Conservation (phyloP, 2,329 filamentous ascomycete species). For the Aspergillus flavus region DNA sequence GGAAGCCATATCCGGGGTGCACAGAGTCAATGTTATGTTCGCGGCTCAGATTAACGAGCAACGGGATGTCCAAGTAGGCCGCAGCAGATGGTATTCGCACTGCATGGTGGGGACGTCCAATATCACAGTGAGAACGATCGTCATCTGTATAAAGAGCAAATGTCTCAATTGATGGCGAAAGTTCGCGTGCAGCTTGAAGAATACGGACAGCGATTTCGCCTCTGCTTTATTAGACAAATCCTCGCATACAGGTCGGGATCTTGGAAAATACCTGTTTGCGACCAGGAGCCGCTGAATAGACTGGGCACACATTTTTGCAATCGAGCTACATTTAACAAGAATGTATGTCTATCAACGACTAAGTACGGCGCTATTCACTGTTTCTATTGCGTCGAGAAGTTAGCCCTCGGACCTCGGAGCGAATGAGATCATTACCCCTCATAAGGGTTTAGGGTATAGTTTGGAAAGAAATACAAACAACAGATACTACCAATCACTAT, state of each 20-base stretch:
- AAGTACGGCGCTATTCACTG: background rate
- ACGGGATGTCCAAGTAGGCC: slow-evolving; percentile 56
- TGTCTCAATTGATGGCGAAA: slow-evolving; percentile 53
- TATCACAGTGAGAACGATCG: slow-evolving; percentile 58
- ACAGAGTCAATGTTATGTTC: slow-evolving; percentile 57
- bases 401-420: slow-evolving; percentile 25
- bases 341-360: background rate
- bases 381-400: background rate
- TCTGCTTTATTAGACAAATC: slow-evolving; percentile 36
- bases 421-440: slow-evolving; percentile 16
- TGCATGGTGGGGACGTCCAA: slow-evolving; percentile 51
- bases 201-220: slow-evolving; percentile 68
- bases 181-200: slow-evolving; percentile 61
- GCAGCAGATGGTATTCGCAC: slow-evolving; percentile 55
- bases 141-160: slow-evolving; percentile 58
- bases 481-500: background rate
- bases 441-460: slow-evolving; percentile 6
- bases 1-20: slow-evolving; percentile 66
- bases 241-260: background rate
- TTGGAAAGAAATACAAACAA: slow-evolving; percentile 7
- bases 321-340: background rate
- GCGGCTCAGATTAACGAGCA: slow-evolving; percentile 51
- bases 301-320: slow-evolving; percentile 18
- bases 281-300: slow-evolving; percentile 54
- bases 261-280: slow-evolving; percentile 51